Conservation (phyloP, 2,329 filamentous ascomycete genomes). For the Colletotrichum euphorbiae region DNA sequence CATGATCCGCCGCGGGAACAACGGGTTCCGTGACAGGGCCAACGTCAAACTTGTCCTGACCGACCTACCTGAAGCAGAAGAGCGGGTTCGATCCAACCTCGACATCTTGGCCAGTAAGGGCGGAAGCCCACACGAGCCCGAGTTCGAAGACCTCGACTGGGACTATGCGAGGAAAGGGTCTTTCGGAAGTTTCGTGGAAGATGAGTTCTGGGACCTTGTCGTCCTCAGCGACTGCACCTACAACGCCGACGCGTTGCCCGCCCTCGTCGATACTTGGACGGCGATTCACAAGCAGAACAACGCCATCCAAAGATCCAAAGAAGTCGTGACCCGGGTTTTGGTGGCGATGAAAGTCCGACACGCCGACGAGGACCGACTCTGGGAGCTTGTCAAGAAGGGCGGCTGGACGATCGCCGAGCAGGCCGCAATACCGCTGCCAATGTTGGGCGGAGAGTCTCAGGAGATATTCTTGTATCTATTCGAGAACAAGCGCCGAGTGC, state of each 20-base stretch:
- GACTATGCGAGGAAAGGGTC: conserved; percentile 59
- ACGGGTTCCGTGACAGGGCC: conserved; percentile 43
- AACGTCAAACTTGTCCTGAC: conserved; percentile 60
- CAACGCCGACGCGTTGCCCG: conserved; percentile 67
- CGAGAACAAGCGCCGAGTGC: conserved; percentile 41
- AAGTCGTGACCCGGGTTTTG: conserved; percentile 57
- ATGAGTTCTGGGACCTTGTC: conserved; percentile 62
- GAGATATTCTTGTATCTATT: conserved; percentile 66
- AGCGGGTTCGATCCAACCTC: conserved; percentile 62
- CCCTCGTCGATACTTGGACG: conserved; percentile 65
- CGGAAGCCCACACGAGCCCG: conserved; percentile 43
- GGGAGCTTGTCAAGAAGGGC: conserved; percentile 57
- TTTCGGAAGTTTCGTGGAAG: conserved; percentile 56
- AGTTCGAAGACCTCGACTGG: conserved; percentile 70
- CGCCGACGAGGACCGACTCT: conserved; percentile 62
- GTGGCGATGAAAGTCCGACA: conserved; percentile 69
- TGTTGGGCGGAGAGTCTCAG: conserved; percentile 58
- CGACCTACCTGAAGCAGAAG: conserved; percentile 66
- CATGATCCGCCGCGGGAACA: conserved; percentile 43
- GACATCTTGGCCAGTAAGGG: conserved; percentile 39
- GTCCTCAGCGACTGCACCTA: conserved; percentile 72
- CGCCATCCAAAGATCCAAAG: background rate
- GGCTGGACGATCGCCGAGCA: conserved; percentile 59
- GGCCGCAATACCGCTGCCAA: conserved; percentile 58
- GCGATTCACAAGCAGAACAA: conserved; percentile 57